phyloP scores from a whole-genome alignment of 2,329 filamentous ascomycete species.

The Neoarthrinium moseri region DNA sequence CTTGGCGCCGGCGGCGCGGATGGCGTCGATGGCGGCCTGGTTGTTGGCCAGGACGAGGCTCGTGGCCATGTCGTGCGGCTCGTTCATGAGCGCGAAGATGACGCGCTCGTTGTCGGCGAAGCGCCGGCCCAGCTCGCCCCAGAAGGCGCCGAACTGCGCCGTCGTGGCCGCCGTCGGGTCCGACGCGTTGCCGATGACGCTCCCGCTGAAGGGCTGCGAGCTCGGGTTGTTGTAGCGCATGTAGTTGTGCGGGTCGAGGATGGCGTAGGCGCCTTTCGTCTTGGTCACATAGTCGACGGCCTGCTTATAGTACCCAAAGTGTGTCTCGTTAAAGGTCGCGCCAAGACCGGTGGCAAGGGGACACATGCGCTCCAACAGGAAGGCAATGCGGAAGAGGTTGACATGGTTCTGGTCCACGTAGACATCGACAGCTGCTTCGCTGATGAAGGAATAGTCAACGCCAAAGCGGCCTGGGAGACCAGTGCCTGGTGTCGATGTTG shows the following conservation, averaged over 20 bases:
- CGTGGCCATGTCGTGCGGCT: conserved; percentile 50
- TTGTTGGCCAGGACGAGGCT: conserved; percentile 43
- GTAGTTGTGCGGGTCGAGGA: conserved; percentile 53
- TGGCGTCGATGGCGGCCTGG: conserved; percentile 45
- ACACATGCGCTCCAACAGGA: conserved; percentile 50
- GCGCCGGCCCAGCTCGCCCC: conserved; percentile 44
- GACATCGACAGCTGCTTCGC: conserved; percentile 40
- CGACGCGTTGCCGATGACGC: conserved; percentile 45
- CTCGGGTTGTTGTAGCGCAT: conserved; percentile 54
- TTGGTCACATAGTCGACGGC: conserved; percentile 50
- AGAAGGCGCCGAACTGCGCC: conserved; percentile 45
- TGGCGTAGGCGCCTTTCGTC: conserved; percentile 43
- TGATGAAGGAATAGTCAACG: conserved; percentile 50
- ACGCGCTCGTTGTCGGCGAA: conserved; percentile 45
- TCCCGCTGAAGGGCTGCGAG: conserved; percentile 44
- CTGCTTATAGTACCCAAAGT: conserved; percentile 42
- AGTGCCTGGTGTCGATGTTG: conserved; percentile 31
- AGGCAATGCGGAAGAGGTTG: conserved; percentile 48
- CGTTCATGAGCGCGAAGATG: conserved; percentile 50
- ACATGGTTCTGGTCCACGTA: conserved; percentile 45
- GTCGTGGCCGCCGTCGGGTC: conserved; percentile 45
- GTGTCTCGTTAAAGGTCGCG: conserved; percentile 48
- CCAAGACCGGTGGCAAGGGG: conserved; percentile 44
- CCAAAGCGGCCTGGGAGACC: conserved; percentile 50
- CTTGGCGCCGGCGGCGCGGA: conserved; percentile 39